Base-by-base conservation (phyloP, 2,329 filamentous ascomycete species). In the Paraphaeosphaeria minitans region DNA sequence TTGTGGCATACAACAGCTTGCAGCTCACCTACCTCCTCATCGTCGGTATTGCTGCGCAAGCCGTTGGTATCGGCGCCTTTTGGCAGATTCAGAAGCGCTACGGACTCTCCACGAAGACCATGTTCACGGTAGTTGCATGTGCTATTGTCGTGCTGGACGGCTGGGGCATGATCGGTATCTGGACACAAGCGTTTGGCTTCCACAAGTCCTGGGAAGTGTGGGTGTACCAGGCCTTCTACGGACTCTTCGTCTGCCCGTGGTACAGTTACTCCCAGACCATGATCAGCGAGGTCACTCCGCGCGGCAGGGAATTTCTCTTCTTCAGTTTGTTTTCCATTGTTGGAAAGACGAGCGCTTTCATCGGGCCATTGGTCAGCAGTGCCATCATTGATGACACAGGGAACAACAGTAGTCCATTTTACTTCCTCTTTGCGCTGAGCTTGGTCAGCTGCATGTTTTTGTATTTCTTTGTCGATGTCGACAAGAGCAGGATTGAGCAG, bases 261-360 rank as follows among this genome's bases (percentile, higher is more conserved):
- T 90, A 89, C 73, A 86, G 84, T 49, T 90, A 90, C 73, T 85
- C 83, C 0, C 87, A 90, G 70, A 89, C 87, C 66, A 87, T 90
- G 83, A 90, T 90, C 64, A 86, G 83, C 2, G 88, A 89, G 65
- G 86, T 90, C 2, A 89, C 87, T 0, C 88, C 88, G 0, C 80
- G 85, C 6, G 87, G 87, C 39, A 86, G 89, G 66, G 88, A 90
- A 64, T 89, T 89, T 66, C 77, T 90, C 12, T 90, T 90, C 79
- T 91, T 90, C 80, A 84, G 82, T 48, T 74, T 90, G 1, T 90
- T 90, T 75, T 87, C 83, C 61, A 88, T 90, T 65, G 84, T 89
- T 29, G 87, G 87, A 46, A 90, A 90, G 75, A 87, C 87, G 0
- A 87, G 83, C 8, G 85, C 83, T 0, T 90, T 89, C 65, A 89